Evolutionary conservation across 1,139 yeast species (phyloP).

Genomic region (Hyphopichia burtonii): DNA sequence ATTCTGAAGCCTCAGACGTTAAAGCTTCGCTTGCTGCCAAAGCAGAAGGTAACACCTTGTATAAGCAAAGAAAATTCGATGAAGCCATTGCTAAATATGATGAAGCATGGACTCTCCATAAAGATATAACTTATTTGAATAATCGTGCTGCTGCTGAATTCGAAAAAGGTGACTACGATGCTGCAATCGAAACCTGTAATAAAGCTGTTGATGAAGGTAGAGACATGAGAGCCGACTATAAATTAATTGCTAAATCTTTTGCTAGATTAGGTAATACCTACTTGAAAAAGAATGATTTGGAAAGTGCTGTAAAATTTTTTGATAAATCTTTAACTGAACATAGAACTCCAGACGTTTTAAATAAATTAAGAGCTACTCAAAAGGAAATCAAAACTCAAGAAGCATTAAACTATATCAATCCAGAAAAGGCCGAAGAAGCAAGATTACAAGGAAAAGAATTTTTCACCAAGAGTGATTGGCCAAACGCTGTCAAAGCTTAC

Average conservation of each 20-base stretch:
- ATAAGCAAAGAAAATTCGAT: slow-evolving; percentile 86
- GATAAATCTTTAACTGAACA: slow-evolving; percentile 96
- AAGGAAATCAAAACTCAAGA: slow-evolving; percentile 79
- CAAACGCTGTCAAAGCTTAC: slow-evolving; percentile 91
- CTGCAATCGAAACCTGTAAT: slow-evolving; percentile 78
- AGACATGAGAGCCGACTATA: slow-evolving; percentile 88
- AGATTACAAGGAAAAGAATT: slow-evolving; percentile 87
- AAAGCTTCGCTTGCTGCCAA: slow-evolving; percentile 65
- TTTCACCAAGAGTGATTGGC: slow-evolving; percentile 94
- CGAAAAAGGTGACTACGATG: slow-evolving; percentile 90
- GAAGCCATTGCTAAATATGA: slow-evolving; percentile 87
- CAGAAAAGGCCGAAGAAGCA: slow-evolving; percentile 93
- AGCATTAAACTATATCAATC: slow-evolving; percentile 76
- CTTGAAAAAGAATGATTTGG: slow-evolving; percentile 70
- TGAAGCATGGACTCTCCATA: slow-evolving; percentile 78
- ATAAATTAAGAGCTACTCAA: slow-evolving; percentile 84
- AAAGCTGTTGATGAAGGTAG: slow-evolving; percentile 87
- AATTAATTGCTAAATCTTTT: slow-evolving; percentile 86
- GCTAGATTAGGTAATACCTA: slow-evolving; percentile 87
- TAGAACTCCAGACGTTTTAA: slow-evolving; percentile 91
- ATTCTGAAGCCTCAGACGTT: slow-evolving; percentile 23
- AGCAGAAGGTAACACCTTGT: slow-evolving; percentile 81
- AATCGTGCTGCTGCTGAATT: slow-evolving; percentile 97
- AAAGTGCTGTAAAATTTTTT: slow-evolving; percentile 72
- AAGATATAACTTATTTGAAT: slow-evolving; percentile 91